These are phyloP conservation scores for Coemansia sp. DNA, from an alignment of 192 early-diverging fungal species.

Conservation along the genomic window DNA sequence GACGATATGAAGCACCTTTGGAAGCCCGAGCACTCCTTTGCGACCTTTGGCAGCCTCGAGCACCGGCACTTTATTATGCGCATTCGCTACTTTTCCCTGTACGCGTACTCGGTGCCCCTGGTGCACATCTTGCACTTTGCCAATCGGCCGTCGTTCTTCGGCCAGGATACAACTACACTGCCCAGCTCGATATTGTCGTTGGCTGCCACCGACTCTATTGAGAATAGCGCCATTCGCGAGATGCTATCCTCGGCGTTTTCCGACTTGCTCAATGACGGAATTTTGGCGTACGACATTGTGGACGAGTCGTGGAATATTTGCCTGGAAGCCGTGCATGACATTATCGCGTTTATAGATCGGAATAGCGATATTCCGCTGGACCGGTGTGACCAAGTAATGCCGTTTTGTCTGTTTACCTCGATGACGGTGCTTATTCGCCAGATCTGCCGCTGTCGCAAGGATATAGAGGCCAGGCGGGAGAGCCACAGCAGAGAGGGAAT, in stretches of 20 bases:
- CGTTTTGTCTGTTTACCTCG: conserved; percentile 32
- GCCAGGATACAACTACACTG: background rate
- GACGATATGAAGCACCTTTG: conserved; percentile 6
- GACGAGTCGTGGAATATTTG: conserved; percentile 45
- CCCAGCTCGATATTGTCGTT: background rate
- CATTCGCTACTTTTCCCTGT: conserved; percentile 39
- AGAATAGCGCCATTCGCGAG: conserved; percentile 35
- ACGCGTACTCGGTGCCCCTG: conserved; percentile 24
- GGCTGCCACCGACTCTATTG: background rate
- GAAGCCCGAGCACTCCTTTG: conserved; percentile 3
- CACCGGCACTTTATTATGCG: conserved; percentile 37
- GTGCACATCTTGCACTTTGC: conserved; percentile 31
- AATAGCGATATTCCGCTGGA: conserved; percentile 39
- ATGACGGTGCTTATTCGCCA: conserved; percentile 43
- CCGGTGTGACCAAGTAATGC: conserved; percentile 45
- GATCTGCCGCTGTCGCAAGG: conserved; percentile 24
- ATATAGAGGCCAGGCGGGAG: conserved; percentile 10
- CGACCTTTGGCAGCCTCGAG: conserved; percentile 27
- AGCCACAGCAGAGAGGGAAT: background rate
- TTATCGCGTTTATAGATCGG: conserved; percentile 21
- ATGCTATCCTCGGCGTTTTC: conserved; percentile 36
- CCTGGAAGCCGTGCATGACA: conserved; percentile 27
- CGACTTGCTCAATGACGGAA: conserved; percentile 25
- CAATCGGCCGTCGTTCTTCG: conserved; percentile 46
- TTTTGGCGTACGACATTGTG: conserved; percentile 40